Conservation (phyloP, 805 yeast species). For the Lipomyces sp. region DNA sequence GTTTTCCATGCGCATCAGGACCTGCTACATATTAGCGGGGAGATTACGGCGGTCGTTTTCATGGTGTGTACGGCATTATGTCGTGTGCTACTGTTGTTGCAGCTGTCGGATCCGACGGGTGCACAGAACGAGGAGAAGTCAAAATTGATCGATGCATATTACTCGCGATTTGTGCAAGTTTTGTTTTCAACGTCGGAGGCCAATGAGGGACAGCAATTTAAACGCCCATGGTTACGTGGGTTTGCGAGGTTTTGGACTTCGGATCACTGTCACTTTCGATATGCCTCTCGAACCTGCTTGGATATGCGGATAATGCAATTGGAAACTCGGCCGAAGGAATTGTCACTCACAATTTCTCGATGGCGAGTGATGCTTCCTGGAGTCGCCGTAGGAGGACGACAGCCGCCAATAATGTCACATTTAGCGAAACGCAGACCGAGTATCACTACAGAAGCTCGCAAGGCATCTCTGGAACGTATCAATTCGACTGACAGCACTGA, state of each 20-base stretch:
- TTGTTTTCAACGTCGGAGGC: conserved; percentile 19
- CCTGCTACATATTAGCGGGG: conserved; percentile 31
- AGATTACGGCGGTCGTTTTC: conserved; percentile 31
- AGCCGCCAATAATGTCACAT: background rate
- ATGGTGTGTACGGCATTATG: conserved; percentile 25
- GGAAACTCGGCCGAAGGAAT: conserved; percentile 24
- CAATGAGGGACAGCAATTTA: conserved; percentile 20
- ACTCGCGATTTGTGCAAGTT: conserved; percentile 21
- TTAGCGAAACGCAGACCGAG: conserved; percentile 10
- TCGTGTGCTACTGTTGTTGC: conserved; percentile 18
- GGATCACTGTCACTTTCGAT: conserved; percentile 17
- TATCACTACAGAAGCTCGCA: conserved; percentile 8
- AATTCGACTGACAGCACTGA: conserved; percentile 14
- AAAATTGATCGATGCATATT: conserved; percentile 6
- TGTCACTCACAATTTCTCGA: conserved; percentile 33
- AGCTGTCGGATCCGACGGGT: conserved; percentile 10
- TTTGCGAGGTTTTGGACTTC: conserved; percentile 35
- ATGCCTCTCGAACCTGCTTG: conserved; percentile 28
- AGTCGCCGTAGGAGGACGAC: conserved; percentile 13
- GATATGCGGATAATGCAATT: conserved; percentile 26
- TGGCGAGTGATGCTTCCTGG: conserved; percentile 36
- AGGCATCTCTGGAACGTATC: conserved; percentile 17
- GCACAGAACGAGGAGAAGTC: background rate
- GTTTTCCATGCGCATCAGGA: conserved; percentile 35
- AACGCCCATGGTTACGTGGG: conserved; percentile 36